phyloP scores from a whole-genome alignment of 2,329 filamentous ascomycete genomes.

The Xylariaceae sp. region DNA sequence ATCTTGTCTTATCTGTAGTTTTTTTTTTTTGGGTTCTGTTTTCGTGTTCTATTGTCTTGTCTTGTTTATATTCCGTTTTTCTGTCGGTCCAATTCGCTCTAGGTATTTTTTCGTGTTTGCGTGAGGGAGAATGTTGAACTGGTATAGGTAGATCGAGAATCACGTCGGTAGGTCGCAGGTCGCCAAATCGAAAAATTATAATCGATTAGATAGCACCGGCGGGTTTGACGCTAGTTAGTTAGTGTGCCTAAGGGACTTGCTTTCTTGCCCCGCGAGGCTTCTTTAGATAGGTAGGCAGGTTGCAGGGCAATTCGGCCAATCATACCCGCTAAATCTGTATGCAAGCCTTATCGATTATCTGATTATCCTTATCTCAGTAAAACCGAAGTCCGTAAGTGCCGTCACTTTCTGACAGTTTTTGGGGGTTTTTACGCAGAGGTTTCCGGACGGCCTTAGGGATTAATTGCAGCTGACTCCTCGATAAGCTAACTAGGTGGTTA shows the following conservation, averaged over 20 bases:
- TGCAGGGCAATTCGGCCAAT: no score
- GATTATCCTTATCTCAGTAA: no score
- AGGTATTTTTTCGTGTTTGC: not conserved
- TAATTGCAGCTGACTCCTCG: no score
- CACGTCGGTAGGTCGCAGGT: not conserved
- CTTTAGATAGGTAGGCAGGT: no score
- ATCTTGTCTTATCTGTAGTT: constrained; percentile 45
- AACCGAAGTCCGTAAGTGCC: no score
- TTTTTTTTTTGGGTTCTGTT: not conserved
- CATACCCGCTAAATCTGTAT: no score
- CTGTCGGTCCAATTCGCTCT: not conserved
- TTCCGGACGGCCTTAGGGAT: no score
- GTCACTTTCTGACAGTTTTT: no score
- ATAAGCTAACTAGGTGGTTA: no score
- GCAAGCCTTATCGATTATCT: no score
- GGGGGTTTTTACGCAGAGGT: no score
- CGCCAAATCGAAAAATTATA: constrained; percentile 19
- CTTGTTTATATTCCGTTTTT: not conserved
- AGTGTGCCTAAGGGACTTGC: constrained; percentile 7
- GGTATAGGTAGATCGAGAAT: not conserved
- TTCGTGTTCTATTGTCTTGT: not conserved
- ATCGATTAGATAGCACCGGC: constrained; percentile 24
- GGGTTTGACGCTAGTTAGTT: no score
- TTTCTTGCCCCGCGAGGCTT: constrained; percentile 13
- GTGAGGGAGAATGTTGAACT: not conserved